A percentile compares a stretch with the other conserved stretches of the same genome.
Conservation (phyloP, 228 moss, liverwort and hornwort genomes). For the Sphagnum magellanicum region DNA sequence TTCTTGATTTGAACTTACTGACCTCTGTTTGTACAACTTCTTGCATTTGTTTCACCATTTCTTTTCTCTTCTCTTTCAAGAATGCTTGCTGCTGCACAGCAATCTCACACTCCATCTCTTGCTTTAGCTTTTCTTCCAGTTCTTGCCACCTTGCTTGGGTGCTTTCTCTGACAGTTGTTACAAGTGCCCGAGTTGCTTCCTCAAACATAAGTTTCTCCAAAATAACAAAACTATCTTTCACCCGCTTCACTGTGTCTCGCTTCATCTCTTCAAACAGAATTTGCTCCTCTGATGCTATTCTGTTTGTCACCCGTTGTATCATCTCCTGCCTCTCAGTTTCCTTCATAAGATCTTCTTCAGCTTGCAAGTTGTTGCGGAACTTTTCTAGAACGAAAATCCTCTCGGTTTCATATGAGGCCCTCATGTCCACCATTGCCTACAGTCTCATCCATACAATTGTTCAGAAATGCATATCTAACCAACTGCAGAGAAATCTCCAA, state of each 20-base stretch:
- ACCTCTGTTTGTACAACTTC: constrained; percentile 7
- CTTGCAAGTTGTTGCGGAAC: constrained; percentile 2
- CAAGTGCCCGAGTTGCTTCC: constrained; percentile 5
- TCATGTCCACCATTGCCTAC: constrained; percentile 3
- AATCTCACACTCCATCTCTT: constrained; percentile 6
- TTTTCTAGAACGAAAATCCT: neutral
- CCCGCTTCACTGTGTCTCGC: constrained; percentile 5
- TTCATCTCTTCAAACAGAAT: constrained; percentile 9
- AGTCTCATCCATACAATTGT: neutral
- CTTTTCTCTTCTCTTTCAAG: constrained; percentile 6
- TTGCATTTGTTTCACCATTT: constrained; percentile 8
- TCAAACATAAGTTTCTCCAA: constrained; percentile 10
- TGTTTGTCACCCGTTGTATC: constrained; percentile 6
- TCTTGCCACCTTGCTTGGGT: constrained; percentile 5
- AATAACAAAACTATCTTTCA: constrained; percentile 4
- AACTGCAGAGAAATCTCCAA: neutral
- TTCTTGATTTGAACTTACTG: neutral
- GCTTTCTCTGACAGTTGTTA: constrained; percentile 2
- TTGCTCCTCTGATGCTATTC: constrained; percentile 3
- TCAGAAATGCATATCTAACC: neutral
- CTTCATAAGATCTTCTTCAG: constrained; percentile 4
- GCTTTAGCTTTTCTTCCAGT: constrained; percentile 8
- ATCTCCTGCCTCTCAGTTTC: constrained; percentile 6
- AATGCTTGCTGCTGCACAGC: constrained; percentile 5
- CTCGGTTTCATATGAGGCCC: constrained; percentile 2